Base-by-base conservation (phyloP, 345 rosid species). In the Kandelia obovata region DNA sequence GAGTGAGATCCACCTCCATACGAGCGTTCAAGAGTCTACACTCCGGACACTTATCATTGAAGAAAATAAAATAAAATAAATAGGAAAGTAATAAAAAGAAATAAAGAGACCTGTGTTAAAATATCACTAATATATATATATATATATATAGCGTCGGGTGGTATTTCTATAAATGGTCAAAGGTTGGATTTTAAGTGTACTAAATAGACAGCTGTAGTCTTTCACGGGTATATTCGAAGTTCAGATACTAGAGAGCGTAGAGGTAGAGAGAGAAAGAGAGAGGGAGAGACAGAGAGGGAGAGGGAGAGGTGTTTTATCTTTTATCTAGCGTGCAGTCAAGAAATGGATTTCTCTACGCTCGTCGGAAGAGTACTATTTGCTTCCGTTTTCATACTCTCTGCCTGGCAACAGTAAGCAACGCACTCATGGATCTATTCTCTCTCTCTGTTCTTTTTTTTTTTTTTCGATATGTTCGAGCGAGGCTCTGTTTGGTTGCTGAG, bases 301-400 rank as follows among this genome's bases (percentile, higher is more conserved):
- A 35, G 43, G 7, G 10, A 9, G 43, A 35, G 43, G 17, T 55
- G 61, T 66, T 66, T 56, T 17, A 2, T 10, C 13, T 19, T 61
- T 56, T 17, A 2, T 10, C 13, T 19, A 56, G 61, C 49, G 69
- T 53, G 49, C 70, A 46, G 34, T 39, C 46, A 39, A 39, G 35
- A 43, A 63, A 80, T 80, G 84, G 84, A 71, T 43, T 67, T 80
- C 74, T 5, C 53, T 43, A 82, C 92, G 2, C 84, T 87, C 59
- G 52, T 87, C 30, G 92, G 95, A 19, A 81, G 92, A 76, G 87
- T 85, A 47, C 81, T 89, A 47, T 87, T 89, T 71, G 92, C 83
- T 17, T 85, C 95, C 35, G 77, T 89, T 57, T 89, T 89, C 68
- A 79, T 89, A 70, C 85, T 89, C 66, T 84, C 92, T 27, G 95